These are phyloP conservation scores for Mycena rosella DNA, from an alignment of 768 basidiomycete genomes.

Conservation along the genomic window DNA sequence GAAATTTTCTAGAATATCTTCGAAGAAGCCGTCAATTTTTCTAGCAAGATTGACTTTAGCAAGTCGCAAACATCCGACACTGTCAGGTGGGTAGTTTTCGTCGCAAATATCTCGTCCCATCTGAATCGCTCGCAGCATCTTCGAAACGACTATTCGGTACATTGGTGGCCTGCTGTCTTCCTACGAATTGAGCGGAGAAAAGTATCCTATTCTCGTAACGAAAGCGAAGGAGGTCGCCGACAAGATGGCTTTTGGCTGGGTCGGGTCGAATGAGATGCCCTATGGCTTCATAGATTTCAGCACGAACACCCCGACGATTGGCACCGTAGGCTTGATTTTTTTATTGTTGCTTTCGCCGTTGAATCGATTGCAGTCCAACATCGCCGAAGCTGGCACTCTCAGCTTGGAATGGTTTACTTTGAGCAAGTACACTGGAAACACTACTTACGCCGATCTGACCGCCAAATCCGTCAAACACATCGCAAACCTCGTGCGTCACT, in stretches of 20 bases:
- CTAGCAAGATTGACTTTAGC: constrained; percentile 67
- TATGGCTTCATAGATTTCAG: constrained; percentile 57
- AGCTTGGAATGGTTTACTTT: too few species aligned
- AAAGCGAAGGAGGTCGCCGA: too few species aligned
- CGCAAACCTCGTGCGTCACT: constrained; percentile 49
- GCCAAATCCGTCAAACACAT: too few species aligned
- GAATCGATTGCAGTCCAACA: constrained; percentile 65
- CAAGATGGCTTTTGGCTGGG: too few species aligned
- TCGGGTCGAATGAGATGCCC: too few species aligned
- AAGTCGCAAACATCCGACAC: constrained; percentile 57
- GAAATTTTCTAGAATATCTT: constrained; percentile 61
- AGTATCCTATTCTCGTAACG: constrained; percentile 63
- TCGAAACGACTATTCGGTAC: too few species aligned
- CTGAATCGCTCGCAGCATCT: constrained; percentile 67
- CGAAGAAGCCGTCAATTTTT: too few species aligned
- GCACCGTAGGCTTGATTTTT: constrained; percentile 41
- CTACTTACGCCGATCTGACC: too few species aligned
- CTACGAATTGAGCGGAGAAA: constrained; percentile 72
- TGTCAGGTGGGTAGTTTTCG: constrained; percentile 47
- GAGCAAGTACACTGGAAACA: too few species aligned
- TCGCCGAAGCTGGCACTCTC: too few species aligned
- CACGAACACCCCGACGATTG: constrained; percentile 56
- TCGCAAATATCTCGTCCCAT: background rate
- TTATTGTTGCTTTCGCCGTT: constrained; percentile 47
- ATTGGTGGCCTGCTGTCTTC: constrained; percentile 75